Conservation (phyloP, 305 asterid genomes). For the Withania somnifera region DNA sequence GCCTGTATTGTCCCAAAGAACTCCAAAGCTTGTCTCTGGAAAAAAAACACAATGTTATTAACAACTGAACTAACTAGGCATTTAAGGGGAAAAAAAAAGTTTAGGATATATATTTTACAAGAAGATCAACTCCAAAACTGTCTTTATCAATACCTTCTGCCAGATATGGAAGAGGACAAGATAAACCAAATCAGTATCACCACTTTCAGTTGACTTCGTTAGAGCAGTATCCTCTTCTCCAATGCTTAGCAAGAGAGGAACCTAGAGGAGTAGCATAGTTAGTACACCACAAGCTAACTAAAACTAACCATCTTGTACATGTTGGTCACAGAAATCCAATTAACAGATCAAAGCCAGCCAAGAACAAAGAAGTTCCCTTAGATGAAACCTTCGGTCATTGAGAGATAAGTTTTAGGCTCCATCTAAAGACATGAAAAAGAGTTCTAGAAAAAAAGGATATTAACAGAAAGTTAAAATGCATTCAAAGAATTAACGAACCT, state of each 20-base stretch:
- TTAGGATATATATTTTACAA: background rate
- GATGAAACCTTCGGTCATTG: background rate
- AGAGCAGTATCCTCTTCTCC: constrained; percentile 96
- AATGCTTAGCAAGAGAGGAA: constrained; percentile 91
- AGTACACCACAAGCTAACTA: background rate
- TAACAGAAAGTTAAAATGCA: background rate
- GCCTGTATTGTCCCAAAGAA: constrained; percentile 76
- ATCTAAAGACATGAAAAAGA: background rate
- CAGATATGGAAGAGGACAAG: constrained; percentile 90
- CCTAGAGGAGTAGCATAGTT: constrained; percentile 28
- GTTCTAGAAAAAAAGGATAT: background rate
- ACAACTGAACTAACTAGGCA: background rate
- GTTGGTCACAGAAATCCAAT: background rate
- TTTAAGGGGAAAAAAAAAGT: background rate
- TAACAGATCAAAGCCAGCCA: background rate
- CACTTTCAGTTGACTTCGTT: constrained; percentile 74
- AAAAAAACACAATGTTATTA: background rate
- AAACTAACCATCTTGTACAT: background rate
- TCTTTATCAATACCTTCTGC: constrained; percentile 56
- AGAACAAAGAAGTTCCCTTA: background rate
- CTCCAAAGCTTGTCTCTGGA: constrained; percentile 70
- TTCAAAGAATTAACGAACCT: constrained; percentile 32
- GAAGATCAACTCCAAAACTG: background rate
- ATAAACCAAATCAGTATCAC: constrained; percentile 95
- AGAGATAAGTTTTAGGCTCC: background rate